Base-by-base conservation (phyloP, 2,329 filamentous ascomycete genomes). In the Fusarium equiseti region DNA sequence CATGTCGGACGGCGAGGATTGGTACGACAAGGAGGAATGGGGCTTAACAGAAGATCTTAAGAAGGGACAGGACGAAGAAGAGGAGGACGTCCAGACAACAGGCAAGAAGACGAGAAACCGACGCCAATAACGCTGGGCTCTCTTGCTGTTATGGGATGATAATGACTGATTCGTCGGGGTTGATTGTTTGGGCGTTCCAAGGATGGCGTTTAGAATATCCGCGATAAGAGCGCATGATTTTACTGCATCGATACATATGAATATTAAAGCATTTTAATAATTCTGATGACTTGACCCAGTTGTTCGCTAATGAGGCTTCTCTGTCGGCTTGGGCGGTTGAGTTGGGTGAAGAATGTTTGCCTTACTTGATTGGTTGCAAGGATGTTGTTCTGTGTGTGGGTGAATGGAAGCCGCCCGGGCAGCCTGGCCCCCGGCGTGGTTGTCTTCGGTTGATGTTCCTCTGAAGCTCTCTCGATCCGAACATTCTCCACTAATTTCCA, bases 1-100 rank as follows among this genome's bases (percentile, higher is more conserved):
- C 78, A 90, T 96, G 90, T 94, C 91, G 53, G 93, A 97, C 77
- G 92, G 92, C 13, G 93, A 97, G 82, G 93, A 97, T 78, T 97
- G 92, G 92, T 95, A 94, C 77, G 93, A 97, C 79, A 88, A 88
- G 76, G 91, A 93, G 56, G 91, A 93, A 81, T 95, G 92, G 92
- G 88, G 88, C 0, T 79, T 96, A 51, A 86, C 88, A 11, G 91
- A 92, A 66, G 90, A 92, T 71, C 81, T 95, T 10, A 91, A 93
- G 78, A 96, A 96, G 81, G 93, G 93, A 0, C 90, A 92, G 74
- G 92, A 94, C 67, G 90, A 92, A 76, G 93, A 95, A 75, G 93
- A 96, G 77, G 92, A 95, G 77, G 92, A 94, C 68, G 85, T 82
- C 64, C 82, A 84, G 68, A 85, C 85, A 68, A 82, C 86, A 53